phyloP scores from a whole-genome alignment of 1,139 yeast genomes.

The Debaryomyces robertsiae region DNA sequence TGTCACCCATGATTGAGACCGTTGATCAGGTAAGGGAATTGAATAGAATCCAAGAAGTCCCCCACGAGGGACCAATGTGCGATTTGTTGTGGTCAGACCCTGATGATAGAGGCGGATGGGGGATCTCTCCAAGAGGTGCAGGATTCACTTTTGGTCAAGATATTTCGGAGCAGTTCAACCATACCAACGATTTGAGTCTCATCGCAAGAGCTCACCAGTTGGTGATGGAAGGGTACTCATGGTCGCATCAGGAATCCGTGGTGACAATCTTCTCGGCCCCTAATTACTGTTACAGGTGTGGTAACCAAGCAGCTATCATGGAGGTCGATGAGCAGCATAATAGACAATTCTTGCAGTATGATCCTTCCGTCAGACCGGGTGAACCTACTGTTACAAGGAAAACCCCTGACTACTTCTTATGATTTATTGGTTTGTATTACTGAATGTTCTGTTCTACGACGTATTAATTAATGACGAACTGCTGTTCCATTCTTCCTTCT shows the following conservation, averaged over 20 bases:
- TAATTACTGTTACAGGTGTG: slow-evolving; percentile 95
- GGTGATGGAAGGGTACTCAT: slow-evolving; percentile 92
- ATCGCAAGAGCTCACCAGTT: slow-evolving; percentile 97
- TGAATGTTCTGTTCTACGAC: slow-evolving; percentile 9
- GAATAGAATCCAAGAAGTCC: slow-evolving; percentile 92
- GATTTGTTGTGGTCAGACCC: slow-evolving; percentile 98
- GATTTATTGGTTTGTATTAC: slow-evolving; percentile 16
- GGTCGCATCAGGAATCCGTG: slow-evolving; percentile 84
- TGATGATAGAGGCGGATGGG: slow-evolving; percentile 96
- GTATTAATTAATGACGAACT: slow-evolving; percentile 9
- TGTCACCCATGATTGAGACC: slow-evolving; percentile 89
- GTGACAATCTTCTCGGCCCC: slow-evolving; percentile 99
- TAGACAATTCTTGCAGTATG: slow-evolving; percentile 90
- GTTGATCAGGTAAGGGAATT: slow-evolving; percentile 86
- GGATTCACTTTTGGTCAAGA: slow-evolving; percentile 73
- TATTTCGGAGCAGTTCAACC: slow-evolving; percentile 71
- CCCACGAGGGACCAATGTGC: slow-evolving; percentile 99
- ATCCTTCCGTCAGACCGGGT: slow-evolving; percentile 93
- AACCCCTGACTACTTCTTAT: slow-evolving; percentile 92
- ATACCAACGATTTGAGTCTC: slow-evolving; percentile 78
- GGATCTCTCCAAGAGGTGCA: slow-evolving; percentile 96
- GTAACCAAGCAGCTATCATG: slow-evolving; percentile 98
- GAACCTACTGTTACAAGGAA: slow-evolving; percentile 94
- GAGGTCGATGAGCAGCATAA: slow-evolving; percentile 93
- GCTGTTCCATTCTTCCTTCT: slow-evolving; percentile 7